phyloP scores from a whole-genome alignment of 805 yeast genomes.

The Grigorovia yakushimaensis region DNA sequence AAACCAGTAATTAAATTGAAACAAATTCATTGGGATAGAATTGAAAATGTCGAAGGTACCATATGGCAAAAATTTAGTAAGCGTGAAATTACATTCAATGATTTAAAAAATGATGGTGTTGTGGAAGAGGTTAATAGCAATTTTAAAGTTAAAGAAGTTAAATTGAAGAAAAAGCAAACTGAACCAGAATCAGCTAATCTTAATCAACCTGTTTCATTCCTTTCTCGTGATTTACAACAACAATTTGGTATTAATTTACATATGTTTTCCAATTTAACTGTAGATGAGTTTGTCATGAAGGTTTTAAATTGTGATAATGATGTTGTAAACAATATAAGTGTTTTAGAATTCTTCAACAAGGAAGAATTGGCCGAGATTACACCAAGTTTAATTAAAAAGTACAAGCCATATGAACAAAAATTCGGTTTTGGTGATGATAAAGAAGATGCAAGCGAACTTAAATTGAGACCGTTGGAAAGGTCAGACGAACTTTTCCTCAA shows the following conservation, averaged over 20 bases:
- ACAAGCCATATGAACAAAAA: conserved; percentile 51
- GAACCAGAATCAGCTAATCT: conserved; percentile 26
- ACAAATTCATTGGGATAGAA: conserved; percentile 77
- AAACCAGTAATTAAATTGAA: conserved; percentile 46
- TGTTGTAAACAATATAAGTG: conserved; percentile 43
- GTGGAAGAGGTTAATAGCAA: conserved; percentile 53
- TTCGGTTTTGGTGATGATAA: conserved; percentile 30
- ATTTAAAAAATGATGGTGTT: conserved; percentile 49
- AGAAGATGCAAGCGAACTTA: neutral
- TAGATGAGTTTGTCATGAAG: conserved; percentile 43
- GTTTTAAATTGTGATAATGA: conserved; percentile 53
- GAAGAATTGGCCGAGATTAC: conserved; percentile 57
- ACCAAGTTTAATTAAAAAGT: conserved; percentile 42
- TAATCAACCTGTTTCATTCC: conserved; percentile 35
- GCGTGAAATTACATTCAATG: conserved; percentile 33
- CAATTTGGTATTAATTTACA: conserved; percentile 75
- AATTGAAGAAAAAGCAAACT: conserved; percentile 28
- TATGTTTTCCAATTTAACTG: conserved; percentile 43
- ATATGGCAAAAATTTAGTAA: conserved; percentile 48
- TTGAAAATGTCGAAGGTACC: conserved; percentile 48
- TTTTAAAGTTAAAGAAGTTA: conserved; percentile 41
- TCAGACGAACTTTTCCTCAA: conserved; percentile 64
- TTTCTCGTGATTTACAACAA: conserved; percentile 65
- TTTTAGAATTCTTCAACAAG: conserved; percentile 59
- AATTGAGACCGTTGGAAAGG: conserved; percentile 45